Conservation (phyloP, 345 rosid genomes). For the Camelina sativa region DNA sequence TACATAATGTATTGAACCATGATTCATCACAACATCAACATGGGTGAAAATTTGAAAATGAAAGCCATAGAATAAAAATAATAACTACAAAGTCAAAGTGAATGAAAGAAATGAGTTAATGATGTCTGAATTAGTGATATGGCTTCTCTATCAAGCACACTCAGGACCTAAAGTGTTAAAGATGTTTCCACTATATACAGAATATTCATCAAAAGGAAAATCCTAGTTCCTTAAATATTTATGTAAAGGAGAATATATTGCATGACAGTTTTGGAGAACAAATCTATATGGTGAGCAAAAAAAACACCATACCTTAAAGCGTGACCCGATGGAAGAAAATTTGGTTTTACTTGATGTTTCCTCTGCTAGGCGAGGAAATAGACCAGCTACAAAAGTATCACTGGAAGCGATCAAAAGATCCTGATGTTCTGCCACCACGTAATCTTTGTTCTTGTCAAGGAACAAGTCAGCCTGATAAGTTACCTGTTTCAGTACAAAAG, state of each 20-base stretch:
- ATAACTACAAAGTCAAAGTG: neutral
- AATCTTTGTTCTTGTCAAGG: conserved; percentile 99
- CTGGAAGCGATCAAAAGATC: conserved; percentile 82
- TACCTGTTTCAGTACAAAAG: conserved; percentile 58
- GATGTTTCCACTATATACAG: conserved; percentile 24
- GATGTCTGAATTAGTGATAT: conserved; percentile 14
- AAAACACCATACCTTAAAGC: conserved; percentile 77
- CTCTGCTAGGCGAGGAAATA: conserved; percentile 88
- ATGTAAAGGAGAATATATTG: conserved; percentile 18
- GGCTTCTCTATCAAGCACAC: conserved; percentile 27
- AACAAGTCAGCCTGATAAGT: conserved; percentile 88
- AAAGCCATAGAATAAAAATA: conserved; percentile 7
- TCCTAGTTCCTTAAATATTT: neutral
- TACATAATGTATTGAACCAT: conserved; percentile 18
- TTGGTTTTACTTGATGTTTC: conserved; percentile 95
- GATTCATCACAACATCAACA: conserved; percentile 33
- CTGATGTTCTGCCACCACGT: conserved; percentile 99
- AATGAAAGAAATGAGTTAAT: conserved; percentile 14
- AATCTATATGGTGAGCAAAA: conserved; percentile 12
- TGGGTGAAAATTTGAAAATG: conserved; percentile 16
- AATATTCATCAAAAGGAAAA: neutral
- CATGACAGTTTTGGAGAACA: conserved; percentile 4
- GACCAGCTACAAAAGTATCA: conserved; percentile 74
- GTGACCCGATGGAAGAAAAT: conserved; percentile 97
- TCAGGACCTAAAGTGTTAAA: conserved; percentile 11